Evolutionary conservation across 2,329 filamentous ascomycete species (phyloP), one percentile per base, ranked within the genome.

Genomic region (Periconia sp.): DNA sequence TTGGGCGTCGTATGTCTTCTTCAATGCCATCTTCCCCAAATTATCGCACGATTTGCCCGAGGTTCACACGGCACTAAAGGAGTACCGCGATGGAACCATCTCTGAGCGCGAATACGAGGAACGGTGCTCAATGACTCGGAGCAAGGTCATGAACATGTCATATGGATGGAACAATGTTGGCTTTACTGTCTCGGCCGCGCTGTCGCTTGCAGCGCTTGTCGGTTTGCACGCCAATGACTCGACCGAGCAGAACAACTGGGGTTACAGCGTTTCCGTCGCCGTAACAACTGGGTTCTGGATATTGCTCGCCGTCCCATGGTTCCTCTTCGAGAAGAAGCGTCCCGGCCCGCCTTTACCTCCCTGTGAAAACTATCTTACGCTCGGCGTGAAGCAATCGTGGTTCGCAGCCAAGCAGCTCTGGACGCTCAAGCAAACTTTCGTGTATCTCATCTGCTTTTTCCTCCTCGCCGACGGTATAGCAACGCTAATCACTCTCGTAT

Each of bases 401-500:
- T 77, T 83, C 57, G 86, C 86, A 0, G 52, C 82, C 1, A 75
- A 71, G 0, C 81, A 87, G 64, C 83, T 89, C 15, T 86, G 84
- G 82, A 80, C 82, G 37, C 71, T 89, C 43, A 85, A 83, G 65
- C 87, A 89, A 71, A 86, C 81, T 57, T 68, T 89, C 27, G 75
- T 87, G 17, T 89, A 89, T 66, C 78, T 90, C 0, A 53, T 57
- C 71, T 78, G 80, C 2, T 89, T 88, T 64, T 89, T 89, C 65
- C 75, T 89, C 1, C 79, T 89, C 0, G 86, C 85, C n/a, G 87
- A 89, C 69, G 85, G 83, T 1, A 76, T 89, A 35, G 89, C 89
- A 67, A 90, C 87, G 0, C 88, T 86, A 0, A 84, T 88, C 6
- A 89, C 87, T 0, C 85, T 89, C 19, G 84, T 89, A 31, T 78